Percentiles rank a stretch among this genome's conserved stretches.
Conservation (phyloP, 2,329 filamentous ascomycete species). For the Tolypocladium pustulatum region DNA sequence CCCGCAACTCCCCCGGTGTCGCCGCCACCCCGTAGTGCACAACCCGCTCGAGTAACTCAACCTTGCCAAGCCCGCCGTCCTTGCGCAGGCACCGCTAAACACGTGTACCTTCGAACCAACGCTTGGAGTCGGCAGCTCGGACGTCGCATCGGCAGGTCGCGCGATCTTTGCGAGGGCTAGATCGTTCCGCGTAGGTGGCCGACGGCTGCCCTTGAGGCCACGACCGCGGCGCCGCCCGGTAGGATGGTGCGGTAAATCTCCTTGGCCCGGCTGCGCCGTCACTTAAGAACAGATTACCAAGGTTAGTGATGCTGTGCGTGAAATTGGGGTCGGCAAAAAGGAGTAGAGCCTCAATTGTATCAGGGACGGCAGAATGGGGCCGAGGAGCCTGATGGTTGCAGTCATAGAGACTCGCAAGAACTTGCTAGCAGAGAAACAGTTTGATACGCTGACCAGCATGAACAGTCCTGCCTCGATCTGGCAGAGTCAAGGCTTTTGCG, state of each 20-base stretch:
- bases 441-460: too few species aligned
- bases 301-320: background rate
- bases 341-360: too few species aligned
- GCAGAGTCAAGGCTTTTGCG: too few species aligned
- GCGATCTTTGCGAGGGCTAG: background rate
- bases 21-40: background rate
- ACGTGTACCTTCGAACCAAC: background rate
- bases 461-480: too few species aligned
- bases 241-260: background rate
- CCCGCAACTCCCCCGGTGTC: background rate
- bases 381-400: too few species aligned
- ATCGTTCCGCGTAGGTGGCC: background rate
- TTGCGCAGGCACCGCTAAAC: background rate
- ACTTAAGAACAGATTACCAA: background rate
- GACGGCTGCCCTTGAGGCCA: background rate
- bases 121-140: background rate
- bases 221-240: background rate
- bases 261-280: background rate
- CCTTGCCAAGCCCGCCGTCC: background rate
- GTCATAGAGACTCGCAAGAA: too few species aligned
- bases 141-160: background rate
- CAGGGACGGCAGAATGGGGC: too few species aligned
- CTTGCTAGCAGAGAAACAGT: too few species aligned
- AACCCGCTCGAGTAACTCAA: background rate
- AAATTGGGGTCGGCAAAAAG: background rate